Evolutionary conservation across 768 basidiomycete genomes (phyloP).

Genomic region (Amanita molliuscula): DNA sequence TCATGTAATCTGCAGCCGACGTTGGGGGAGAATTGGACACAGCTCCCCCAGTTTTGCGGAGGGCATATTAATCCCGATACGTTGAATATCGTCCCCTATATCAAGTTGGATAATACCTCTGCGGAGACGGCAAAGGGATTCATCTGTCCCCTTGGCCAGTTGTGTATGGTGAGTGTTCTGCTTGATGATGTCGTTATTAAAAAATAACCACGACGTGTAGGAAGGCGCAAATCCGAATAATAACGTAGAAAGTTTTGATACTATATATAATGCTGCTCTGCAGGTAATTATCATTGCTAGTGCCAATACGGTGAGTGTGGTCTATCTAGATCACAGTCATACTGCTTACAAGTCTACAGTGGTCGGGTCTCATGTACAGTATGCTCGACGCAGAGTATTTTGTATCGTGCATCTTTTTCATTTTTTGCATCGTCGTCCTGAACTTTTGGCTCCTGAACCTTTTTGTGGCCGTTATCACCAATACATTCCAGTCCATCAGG

Average conservation of each 20-base stretch:
- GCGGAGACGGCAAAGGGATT: slow-evolving; percentile 56
- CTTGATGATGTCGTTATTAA: background rate
- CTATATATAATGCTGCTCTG: slow-evolving; percentile 68
- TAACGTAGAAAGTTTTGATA: slow-evolving; percentile 77
- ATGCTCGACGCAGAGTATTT: slow-evolving; percentile 89
- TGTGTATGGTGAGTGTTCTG: slow-evolving; percentile 51
- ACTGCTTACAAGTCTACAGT: slow-evolving; percentile 27
- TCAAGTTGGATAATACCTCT: slow-evolving; percentile 18
- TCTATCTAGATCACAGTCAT: background rate
- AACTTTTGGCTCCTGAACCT: slow-evolving; percentile 94
- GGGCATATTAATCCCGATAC: slow-evolving; percentile 62
- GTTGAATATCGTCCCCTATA: slow-evolving; percentile 30
- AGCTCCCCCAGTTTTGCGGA: slow-evolving; percentile 61
- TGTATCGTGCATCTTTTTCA: slow-evolving; percentile 81
- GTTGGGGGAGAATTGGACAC: slow-evolving; percentile 39
- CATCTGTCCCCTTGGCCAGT: slow-evolving; percentile 80
- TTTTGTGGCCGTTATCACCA: slow-evolving; percentile 93
- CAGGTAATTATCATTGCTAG: slow-evolving; percentile 83
- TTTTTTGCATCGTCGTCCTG: slow-evolving; percentile 72
- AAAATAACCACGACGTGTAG: slow-evolving; percentile 20
- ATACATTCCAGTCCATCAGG: slow-evolving; percentile 83
- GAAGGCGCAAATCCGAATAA: slow-evolving; percentile 56
- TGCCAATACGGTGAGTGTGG: slow-evolving; percentile 56
- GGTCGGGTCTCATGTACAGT: slow-evolving; percentile 76
- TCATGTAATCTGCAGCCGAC: slow-evolving; percentile 47